Conservation (phyloP, 2,329 filamentous ascomycete genomes). For the Xylaria sp. region DNA sequence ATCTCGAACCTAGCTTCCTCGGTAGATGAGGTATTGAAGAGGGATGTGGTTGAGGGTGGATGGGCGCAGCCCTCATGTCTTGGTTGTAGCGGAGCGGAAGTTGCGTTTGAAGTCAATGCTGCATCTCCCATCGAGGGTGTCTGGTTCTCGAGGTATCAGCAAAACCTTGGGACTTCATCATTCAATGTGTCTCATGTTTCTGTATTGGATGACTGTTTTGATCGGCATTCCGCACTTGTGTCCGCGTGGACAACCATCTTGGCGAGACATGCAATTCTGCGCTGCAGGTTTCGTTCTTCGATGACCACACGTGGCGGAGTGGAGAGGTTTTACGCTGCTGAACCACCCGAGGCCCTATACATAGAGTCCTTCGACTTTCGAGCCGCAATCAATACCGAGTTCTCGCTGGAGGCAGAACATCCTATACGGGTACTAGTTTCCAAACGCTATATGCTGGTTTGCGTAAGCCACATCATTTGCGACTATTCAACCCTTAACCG, state of each 20-base stretch:
- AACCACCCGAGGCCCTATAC: neutral
- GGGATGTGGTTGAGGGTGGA: no score
- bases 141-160: neutral
- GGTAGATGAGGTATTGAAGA: neutral
- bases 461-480: conserved; percentile 11
- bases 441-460: neutral
- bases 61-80: no score
- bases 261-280: neutral
- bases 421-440: conserved; percentile 3
- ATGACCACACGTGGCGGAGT: neutral
- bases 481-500: conserved; percentile 8
- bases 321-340: neutral
- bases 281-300: neutral
- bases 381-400: neutral
- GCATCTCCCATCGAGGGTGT: neutral
- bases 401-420: neutral
- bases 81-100: no score
- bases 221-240: neutral
- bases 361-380: neutral
- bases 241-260: neutral
- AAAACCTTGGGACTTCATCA: neutral
- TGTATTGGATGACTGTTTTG: neutral
- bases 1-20: neutral
- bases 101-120: no score
- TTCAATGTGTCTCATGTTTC: neutral